Evolutionary conservation across 2,329 filamentous ascomycete genomes (phyloP).

Genomic region (Cyphellophora europaea): DNA sequence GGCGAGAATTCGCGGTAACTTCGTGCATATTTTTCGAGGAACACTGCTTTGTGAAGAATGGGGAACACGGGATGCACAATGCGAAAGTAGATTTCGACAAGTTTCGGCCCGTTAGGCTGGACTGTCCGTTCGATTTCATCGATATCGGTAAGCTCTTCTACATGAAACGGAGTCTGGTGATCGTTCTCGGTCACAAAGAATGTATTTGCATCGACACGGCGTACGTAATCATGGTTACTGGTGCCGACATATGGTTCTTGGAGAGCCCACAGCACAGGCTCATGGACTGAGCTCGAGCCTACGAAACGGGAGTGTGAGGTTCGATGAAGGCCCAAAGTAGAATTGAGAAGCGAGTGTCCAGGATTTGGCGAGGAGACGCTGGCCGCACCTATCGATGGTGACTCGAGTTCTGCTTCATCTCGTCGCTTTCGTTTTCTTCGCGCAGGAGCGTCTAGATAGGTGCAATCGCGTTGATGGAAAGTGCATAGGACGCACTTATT

Average conservation of each 20-base stretch:
- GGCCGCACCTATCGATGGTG: not conserved
- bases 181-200: not conserved
- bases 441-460: not conserved
- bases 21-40: conserved; percentile 29
- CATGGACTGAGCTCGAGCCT: conserved; percentile 1
- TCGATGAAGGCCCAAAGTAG: conserved; percentile 1
- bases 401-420: not conserved
- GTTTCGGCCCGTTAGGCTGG: conserved; percentile 26
- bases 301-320: not conserved
- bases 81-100: conserved; percentile 36
- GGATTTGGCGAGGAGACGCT: not conserved
- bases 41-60: conserved; percentile 30
- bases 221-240: too few relatives aligned
- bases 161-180: not conserved
- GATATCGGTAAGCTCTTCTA: conserved; percentile 1
- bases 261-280: not conserved
- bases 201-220: not conserved
- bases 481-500: conserved; percentile 1
- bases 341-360: not conserved
- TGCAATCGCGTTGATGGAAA: conserved; percentile 3
- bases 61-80: conserved; percentile 38
- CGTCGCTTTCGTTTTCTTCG: not conserved
- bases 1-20: conserved; percentile 2
- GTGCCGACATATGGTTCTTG: not conserved
- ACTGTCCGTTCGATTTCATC: conserved; percentile 3